Conservation (phyloP, 257 asterid genomes). For the Solanum ossicruentum region DNA sequence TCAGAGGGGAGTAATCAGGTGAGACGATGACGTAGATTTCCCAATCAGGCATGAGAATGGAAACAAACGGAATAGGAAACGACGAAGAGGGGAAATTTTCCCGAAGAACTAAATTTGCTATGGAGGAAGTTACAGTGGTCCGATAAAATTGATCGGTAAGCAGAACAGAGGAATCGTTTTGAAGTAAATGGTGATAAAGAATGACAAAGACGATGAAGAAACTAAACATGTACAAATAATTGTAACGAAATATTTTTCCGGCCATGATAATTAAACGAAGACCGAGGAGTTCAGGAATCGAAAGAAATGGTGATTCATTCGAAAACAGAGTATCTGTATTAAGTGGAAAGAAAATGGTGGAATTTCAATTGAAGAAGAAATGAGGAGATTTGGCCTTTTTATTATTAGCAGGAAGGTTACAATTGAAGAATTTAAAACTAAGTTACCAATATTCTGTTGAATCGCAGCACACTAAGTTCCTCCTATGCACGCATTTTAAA, state of each 20-base stretch:
- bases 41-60: conserved; percentile 73
- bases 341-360: background rate
- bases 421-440: background rate
- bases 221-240: conserved; percentile 32
- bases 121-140: background rate
- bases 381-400: background rate
- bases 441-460: background rate
- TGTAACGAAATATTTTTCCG: conserved; percentile 26
- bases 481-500: no score
- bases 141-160: background rate
- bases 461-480: no score
- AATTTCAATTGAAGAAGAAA: background rate
- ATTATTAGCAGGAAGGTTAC: no score
- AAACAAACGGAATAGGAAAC: conserved; percentile 13
- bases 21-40: conserved; percentile 47
- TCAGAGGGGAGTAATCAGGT: background rate
- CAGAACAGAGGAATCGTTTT: conserved; percentile 4
- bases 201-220: conserved; percentile 34
- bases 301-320: background rate
- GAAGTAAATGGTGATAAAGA: conserved; percentile 47
- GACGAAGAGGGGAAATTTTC: conserved; percentile 10
- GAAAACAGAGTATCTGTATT: no score
- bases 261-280: background rate
- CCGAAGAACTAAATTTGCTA: conserved; percentile 2
- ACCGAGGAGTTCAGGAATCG: background rate